Conservation (phyloP, 257 asterid genomes). For the Agastache rugosa region DNA sequence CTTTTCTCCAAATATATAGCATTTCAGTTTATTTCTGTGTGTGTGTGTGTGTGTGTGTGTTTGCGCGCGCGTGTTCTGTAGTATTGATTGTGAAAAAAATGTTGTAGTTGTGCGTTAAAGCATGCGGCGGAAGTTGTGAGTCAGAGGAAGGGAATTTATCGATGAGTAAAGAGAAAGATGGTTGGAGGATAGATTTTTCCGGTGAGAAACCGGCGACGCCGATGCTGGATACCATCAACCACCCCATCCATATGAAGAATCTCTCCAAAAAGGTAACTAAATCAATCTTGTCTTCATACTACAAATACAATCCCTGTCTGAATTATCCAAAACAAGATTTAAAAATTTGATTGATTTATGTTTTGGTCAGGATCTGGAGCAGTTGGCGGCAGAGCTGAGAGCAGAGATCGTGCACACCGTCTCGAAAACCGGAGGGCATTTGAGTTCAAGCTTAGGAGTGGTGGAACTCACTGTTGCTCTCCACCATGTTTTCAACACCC, state of each 20-base stretch:
- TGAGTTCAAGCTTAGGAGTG: constrained; percentile 27
- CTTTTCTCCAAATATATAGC: not conserved
- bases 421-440: constrained; percentile 19
- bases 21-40: not conserved
- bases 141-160: not conserved
- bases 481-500: constrained; percentile 30
- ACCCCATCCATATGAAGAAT: constrained; percentile 25
- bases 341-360: not conserved
- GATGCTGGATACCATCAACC: constrained; percentile 30
- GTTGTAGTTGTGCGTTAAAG: not conserved
- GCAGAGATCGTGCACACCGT: constrained; percentile 20
- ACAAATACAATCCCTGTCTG: no score
- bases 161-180: not conserved
- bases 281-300: not conserved
- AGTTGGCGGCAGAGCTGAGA: constrained; percentile 22
- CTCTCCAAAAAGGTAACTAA: not conserved
- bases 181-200: constrained; percentile 3
- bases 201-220: constrained; percentile 31
- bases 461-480: constrained; percentile 26
- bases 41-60: no score
- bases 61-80: no score
- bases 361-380: constrained; percentile 20
- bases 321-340: no score
- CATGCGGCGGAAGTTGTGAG: constrained; percentile 1
- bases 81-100: not conserved